These are phyloP conservation scores for Picea mariana DNA, from an alignment of 83 land plant genomes.

Conservation along the genomic window DNA sequence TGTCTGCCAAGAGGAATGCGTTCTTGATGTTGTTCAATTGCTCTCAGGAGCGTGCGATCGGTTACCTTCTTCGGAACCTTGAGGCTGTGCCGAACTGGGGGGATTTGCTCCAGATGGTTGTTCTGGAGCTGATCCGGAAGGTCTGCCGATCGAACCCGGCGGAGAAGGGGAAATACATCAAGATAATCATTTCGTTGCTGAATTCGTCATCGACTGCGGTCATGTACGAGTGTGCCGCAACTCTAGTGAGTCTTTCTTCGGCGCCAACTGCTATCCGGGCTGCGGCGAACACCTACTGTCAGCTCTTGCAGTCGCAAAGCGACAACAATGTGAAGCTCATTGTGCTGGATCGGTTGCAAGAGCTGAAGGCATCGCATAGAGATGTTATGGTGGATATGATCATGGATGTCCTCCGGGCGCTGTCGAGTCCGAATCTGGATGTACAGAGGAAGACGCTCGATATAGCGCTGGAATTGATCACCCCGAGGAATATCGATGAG, in stretches of 20 bases:
- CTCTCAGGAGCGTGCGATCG: conserved; percentile 77
- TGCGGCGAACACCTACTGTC: conserved; percentile 87
- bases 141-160: conserved; percentile 72
- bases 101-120: conserved; percentile 85
- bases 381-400: conserved; percentile 88
- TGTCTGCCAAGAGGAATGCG: conserved; percentile 76
- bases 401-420: conserved; percentile 87
- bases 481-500: conserved; percentile 79
- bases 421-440: conserved; percentile 83
- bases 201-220: conserved; percentile 75
- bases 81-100: conserved; percentile 74
- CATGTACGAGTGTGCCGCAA: conserved; percentile 79
- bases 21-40: conserved; percentile 87
- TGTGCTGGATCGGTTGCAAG: conserved; percentile 77
- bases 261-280: conserved; percentile 89
- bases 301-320: conserved; percentile 79
- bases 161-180: conserved; percentile 81
- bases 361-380: conserved; percentile 71
- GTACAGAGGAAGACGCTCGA: conserved; percentile 78
- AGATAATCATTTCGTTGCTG: conserved; percentile 73
- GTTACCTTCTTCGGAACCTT: conserved; percentile 52
- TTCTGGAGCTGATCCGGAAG: conserved; percentile 77
- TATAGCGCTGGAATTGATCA: conserved; percentile 74
- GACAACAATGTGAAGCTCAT: conserved; percentile 94
- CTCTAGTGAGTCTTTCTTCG: conserved; percentile 85